phyloP scores from a whole-genome alignment of 1,139 yeast genomes.

The Kodamaea suecica region DNA sequence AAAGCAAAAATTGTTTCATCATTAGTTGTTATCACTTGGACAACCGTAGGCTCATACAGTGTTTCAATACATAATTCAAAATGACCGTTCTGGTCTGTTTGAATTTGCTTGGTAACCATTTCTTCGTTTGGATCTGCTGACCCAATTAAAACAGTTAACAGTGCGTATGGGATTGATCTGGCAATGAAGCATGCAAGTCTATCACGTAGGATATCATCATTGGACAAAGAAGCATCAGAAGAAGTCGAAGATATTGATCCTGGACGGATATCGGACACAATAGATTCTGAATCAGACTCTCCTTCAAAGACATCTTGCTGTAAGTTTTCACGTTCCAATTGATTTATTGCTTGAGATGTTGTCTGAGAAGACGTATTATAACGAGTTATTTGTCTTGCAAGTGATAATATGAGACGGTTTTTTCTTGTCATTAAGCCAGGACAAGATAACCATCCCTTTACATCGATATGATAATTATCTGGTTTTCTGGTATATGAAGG shows the following conservation, averaged over 20 bases:
- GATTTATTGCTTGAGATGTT: constrained; percentile 23
- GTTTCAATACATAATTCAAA: constrained; percentile 50
- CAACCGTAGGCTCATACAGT: constrained; percentile 52
- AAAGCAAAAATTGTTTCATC: constrained; percentile 48
- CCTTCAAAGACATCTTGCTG: constrained; percentile 25
- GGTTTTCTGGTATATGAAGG: constrained; percentile 60
- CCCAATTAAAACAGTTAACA: constrained; percentile 51
- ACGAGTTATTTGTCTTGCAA: constrained; percentile 69
- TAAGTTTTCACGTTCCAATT: constrained; percentile 30
- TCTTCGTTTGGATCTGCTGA: constrained; percentile 21
- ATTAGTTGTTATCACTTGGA: constrained; percentile 38
- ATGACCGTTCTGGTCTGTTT: constrained; percentile 61
- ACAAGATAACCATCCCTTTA: constrained; percentile 71
- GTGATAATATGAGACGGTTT: constrained; percentile 61
- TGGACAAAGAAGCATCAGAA: constrained; percentile 12
- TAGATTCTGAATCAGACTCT: constrained; percentile 10
- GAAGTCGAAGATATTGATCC: constrained; percentile 15
- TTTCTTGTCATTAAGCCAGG: constrained; percentile 72
- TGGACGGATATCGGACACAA: constrained; percentile 5
- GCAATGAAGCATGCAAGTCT: constrained; percentile 62
- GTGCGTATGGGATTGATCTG: constrained; percentile 52
- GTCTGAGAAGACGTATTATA: constrained; percentile 20
- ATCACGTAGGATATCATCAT: constrained; percentile 41
- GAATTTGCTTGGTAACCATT: constrained; percentile 24
- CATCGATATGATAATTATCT: constrained; percentile 27